Evolutionary conservation across 2,329 filamentous ascomycete genomes (phyloP), one percentile per base, ranked within the genome.

Genomic region (Ciborinia camelliae): DNA sequence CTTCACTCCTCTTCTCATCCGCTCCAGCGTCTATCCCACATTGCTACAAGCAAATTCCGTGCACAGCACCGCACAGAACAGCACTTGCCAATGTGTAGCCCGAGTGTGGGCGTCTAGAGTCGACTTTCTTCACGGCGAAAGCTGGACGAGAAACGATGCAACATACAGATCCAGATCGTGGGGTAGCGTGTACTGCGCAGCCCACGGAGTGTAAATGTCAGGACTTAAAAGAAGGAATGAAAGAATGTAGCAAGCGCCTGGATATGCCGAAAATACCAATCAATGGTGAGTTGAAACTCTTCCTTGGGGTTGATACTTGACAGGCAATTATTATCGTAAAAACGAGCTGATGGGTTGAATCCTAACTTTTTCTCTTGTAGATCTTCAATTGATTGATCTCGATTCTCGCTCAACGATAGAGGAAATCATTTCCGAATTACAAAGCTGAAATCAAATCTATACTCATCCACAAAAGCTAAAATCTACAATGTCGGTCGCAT

Each of bases 31-130:
- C 43, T 26, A 47, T 59, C 28, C 35, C 55, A 28, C 26, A n/a
- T 12, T n/a, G 8, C 35, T 41, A 41, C 37, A 43, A 45, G 26
- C 20, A 58, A 23, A n/a, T 30, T 9, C 28, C 28, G 47, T 47
- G 54, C 54, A 58, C 28, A 23, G 23, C 23, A 55, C 15, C 37
- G 15, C 51, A 53, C 51, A 37, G 30, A 26, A 43, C 30, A 47
- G 55, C 55, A 59, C 55, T 45, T 59, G 41, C 55, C 55, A 23
- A 20, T 12, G 41, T 26, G 30, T 14, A 32, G 43, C 20, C 55
- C 55, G 55, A 26, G 55, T 43, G 43, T 15, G 26, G 10, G 55
- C n/a, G n/a, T n/a, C n/a, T n/a, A n/a, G 20, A 23, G 52, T 41
- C 45, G 20, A 30, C 18, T 48, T 48, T 30, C 39, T 58, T 28